Base-by-base conservation (phyloP, 768 basidiomycete genomes). In the Leccinum rimulosum region DNA sequence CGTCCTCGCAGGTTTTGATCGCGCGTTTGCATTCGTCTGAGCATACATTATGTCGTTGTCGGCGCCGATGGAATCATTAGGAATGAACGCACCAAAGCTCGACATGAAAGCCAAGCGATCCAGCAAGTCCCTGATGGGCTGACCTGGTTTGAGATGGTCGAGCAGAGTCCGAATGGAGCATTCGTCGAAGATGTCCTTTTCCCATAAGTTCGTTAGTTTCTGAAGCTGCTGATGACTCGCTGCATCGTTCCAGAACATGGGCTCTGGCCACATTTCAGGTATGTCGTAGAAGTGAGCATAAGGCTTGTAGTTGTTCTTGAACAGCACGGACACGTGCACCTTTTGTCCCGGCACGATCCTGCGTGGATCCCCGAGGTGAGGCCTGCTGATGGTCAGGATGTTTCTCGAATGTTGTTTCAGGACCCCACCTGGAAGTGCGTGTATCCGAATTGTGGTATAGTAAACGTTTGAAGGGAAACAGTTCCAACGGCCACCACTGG, bases 41-140 rank as follows among this genome's bases (percentile, higher is more conserved):
- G 10, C 6, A 36, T 10, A 9, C 1, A 25, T 33, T 33, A 11
- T 2, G 19, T 36, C 45, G 17, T 66, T 43, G 47, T 28, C 11
- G 45, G 12, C 9, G 28, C 31, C 3, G n/a, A 27, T 4, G 8
- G 6, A 0, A 10, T 51, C 6, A 22, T 15, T 17, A 36, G 14
- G 9, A 27, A 15, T 9, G 4, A 47, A 56, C 67, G 19, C 30
- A 73, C 71, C 57, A n/a, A 74, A 73, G 53, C 59, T 64, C 3
- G 68, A 64, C 66, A 74, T 68, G 54, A 74, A 70, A 2, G 70
- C 64, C 9, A 73, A 55, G 14, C 67, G 68, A 22, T 74, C 70
- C 5, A 74, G 54, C 2, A 52, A 55, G 1, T 73, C 67, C 43
- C 68, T 30, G 36, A 63, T 65, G 3, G 63, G 59, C 28, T 61